Conservation (phyloP, 2,329 filamentous ascomycete genomes). For the Nigrograna mackinnonii region DNA sequence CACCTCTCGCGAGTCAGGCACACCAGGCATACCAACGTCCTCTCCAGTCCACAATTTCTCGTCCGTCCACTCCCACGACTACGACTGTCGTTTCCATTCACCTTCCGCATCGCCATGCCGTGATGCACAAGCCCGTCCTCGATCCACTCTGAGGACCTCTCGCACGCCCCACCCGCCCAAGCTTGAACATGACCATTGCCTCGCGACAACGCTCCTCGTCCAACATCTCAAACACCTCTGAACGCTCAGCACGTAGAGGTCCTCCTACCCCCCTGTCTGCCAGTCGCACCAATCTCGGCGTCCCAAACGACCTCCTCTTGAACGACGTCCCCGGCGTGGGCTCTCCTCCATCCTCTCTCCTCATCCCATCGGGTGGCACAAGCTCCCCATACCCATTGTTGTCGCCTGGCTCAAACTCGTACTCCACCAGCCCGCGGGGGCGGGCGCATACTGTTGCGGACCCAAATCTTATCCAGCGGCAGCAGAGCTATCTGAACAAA, state of each 20-base stretch:
- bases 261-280: slow-evolving; percentile 29
- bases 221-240: slow-evolving; percentile 29
- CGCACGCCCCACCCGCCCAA: slow-evolving; percentile 4
- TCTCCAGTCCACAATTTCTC: no score
- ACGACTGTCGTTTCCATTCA: neutral
- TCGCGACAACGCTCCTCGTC: slow-evolving; percentile 36
- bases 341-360: slow-evolving; percentile 32
- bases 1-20: slow-evolving; percentile 1
- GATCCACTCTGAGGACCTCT: slow-evolving; percentile 21
- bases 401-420: slow-evolving; percentile 29
- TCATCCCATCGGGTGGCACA: slow-evolving; percentile 38
- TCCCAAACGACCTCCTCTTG: slow-evolving; percentile 19
- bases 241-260: slow-evolving; percentile 24
- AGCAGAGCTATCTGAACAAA: slow-evolving; percentile 27
- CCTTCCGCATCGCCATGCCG: slow-evolving; percentile 22
- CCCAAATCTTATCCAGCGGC: slow-evolving; percentile 30
- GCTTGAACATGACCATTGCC: slow-evolving; percentile 30
- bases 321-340: slow-evolving; percentile 23
- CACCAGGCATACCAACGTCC: neutral
- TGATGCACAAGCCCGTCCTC: slow-evolving; percentile 22
- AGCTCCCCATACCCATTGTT: slow-evolving; percentile 45
- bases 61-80: no score
- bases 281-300: slow-evolving; percentile 25
- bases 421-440: slow-evolving; percentile 38
- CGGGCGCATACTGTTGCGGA: slow-evolving; percentile 49